These are phyloP conservation scores for Peronospora farinosa DNA, from an alignment of 352 stramenopile genomes.

Conservation along the genomic window DNA sequence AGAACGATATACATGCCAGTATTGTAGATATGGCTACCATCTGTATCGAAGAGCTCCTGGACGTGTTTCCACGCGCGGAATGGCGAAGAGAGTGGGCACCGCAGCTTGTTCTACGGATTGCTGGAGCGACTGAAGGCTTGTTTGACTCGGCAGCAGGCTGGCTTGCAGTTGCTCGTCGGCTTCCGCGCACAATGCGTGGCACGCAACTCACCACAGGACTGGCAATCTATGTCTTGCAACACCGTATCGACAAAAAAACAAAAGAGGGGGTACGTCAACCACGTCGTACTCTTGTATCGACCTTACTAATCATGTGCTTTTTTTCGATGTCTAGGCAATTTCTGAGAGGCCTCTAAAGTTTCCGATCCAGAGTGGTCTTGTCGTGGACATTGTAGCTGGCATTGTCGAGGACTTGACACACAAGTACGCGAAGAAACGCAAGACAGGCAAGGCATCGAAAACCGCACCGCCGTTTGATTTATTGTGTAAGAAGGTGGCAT, in stretches of 20 bases:
- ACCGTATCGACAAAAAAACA: conserved; percentile 59
- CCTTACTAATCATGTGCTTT: conserved; percentile 2
- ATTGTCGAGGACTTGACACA: conserved; percentile 72
- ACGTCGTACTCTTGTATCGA: background rate
- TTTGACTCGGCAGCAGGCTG: conserved; percentile 72
- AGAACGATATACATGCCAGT: conserved; percentile 60
- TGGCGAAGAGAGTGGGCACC: conserved; percentile 74
- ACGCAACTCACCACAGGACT: conserved; percentile 73
- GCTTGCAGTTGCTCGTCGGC: conserved; percentile 61
- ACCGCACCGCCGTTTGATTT: conserved; percentile 54
- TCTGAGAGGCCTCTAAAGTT: conserved; percentile 77
- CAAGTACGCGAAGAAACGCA: conserved; percentile 59
- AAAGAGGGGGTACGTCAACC: conserved; percentile 36
- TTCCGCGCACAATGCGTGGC: conserved; percentile 64
- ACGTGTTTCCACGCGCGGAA: conserved; percentile 56
- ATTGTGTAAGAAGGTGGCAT: conserved; percentile 74
- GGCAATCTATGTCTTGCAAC: conserved; percentile 74
- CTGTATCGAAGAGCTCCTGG: conserved; percentile 74
- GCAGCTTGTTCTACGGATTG: conserved; percentile 73
- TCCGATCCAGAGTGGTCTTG: conserved; percentile 63
- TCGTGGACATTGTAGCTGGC: conserved; percentile 72
- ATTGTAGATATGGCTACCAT: conserved; percentile 73
- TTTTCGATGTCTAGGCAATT: conserved; percentile 15
- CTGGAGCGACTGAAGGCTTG: conserved; percentile 62
- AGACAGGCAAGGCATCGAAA: conserved; percentile 31